phyloP scores from a whole-genome alignment of 2,329 filamentous ascomycete species.

The Cladosporium sp. region DNA sequence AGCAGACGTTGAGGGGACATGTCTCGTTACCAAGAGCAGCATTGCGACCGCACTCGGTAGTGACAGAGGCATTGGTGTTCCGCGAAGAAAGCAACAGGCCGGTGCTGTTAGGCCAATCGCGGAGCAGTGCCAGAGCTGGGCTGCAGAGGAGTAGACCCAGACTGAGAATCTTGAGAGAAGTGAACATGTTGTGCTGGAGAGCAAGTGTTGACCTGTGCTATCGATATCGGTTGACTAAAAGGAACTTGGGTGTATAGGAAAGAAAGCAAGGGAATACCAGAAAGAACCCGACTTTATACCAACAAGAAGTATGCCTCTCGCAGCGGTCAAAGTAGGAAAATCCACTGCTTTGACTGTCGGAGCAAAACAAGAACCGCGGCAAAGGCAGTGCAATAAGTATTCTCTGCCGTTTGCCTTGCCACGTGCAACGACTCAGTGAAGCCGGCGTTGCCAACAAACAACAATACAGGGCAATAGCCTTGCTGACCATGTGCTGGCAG shows the following conservation, averaged over 20 bases:
- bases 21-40: conserved; percentile 20
- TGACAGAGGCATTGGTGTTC: background rate
- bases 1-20: conserved; percentile 31
- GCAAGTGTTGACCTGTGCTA: background rate
- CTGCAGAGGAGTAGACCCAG: background rate
- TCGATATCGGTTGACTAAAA: background rate
- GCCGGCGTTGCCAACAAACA: background rate
- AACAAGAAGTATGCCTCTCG: background rate
- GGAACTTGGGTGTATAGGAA: background rate
- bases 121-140: background rate
- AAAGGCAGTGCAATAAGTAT: background rate
- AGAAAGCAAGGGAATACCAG: background rate
- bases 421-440: background rate
- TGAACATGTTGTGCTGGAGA: background rate
- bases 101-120: background rate
- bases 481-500: background rate
- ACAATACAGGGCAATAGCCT: background rate
- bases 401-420: background rate
- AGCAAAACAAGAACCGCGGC: background rate
- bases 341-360: background rate
- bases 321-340: background rate
- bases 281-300: background rate
- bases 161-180: background rate
- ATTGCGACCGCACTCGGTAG: conserved; percentile 25
- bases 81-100: background rate